Evolutionary conservation across 495 filamentous ascomycete species (phyloP).

Genomic region (Geopyxis carbonaria): DNA sequence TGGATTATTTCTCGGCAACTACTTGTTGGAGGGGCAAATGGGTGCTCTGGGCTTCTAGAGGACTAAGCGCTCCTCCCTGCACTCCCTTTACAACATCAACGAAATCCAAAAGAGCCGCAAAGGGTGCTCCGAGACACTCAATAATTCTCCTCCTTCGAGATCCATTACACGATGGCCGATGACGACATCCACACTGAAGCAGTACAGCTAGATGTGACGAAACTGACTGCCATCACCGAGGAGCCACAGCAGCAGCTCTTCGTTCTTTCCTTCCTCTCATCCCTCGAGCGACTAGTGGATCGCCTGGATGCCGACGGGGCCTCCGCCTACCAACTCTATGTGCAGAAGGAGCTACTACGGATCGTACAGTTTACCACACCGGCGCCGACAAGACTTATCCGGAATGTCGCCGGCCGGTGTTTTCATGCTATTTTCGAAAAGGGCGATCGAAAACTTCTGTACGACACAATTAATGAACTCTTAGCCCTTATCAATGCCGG

Average conservation of each 20-base stretch:
- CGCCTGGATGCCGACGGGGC: constrained; percentile 56
- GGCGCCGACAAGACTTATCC: constrained; percentile 68
- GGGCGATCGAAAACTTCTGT: constrained; percentile 80
- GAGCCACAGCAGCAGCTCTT: constrained; percentile 90
- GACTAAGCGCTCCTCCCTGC: no score
- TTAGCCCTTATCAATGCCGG: constrained; percentile 54
- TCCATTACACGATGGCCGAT: constrained; percentile 18
- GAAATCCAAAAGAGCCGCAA: constrained; percentile 5
- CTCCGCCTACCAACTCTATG: constrained; percentile 67
- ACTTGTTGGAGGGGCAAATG: no score
- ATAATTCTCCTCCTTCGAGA: constrained; percentile 21
- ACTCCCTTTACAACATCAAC: constrained; percentile 13
- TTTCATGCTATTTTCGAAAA: constrained; percentile 70
- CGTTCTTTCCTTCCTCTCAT: constrained; percentile 73
- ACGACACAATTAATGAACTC: constrained; percentile 84
- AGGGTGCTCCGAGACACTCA: no score
- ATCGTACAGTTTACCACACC: constrained; percentile 76
- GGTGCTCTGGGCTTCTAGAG: no score
- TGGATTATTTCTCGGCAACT: no score
- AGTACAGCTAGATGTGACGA: constrained; percentile 62
- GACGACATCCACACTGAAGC: constrained; percentile 15
- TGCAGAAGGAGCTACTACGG: constrained; percentile 82
- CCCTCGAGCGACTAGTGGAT: constrained; percentile 65
- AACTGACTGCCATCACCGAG: constrained; percentile 74
- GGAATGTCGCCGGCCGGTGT: constrained; percentile 71